Evolutionary conservation across 495 filamentous ascomycete genomes (phyloP).

Genomic region (Neurospora tetrasperma): DNA sequence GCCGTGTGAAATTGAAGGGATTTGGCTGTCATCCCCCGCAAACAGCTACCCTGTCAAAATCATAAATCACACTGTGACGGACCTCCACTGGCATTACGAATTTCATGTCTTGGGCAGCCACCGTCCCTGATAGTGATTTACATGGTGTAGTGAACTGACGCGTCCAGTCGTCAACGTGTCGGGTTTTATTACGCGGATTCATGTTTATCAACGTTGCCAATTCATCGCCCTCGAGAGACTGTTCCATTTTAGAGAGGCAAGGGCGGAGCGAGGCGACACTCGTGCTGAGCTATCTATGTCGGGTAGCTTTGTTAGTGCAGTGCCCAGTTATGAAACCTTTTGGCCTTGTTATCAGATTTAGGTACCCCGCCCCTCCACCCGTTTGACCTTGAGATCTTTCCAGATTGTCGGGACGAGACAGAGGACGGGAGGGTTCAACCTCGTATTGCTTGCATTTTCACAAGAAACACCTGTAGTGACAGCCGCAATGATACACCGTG

Average conservation of each 20-base stretch:
- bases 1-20: background rate
- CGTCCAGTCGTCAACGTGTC: background rate
- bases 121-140: background rate
- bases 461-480: background rate
- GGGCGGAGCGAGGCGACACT: background rate
- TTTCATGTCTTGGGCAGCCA: background rate
- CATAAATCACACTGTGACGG: background rate
- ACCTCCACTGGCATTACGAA: background rate
- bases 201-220: background rate
- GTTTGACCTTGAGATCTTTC: background rate
- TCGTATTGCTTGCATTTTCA: background rate
- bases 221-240: background rate
- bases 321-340: background rate
- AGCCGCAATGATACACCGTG: background rate
- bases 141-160: background rate
- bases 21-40: background rate
- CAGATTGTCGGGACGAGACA: background rate
- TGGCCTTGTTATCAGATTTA: background rate
- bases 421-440: background rate
- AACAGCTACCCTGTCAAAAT: background rate
- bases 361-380: background rate
- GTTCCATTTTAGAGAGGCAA: background rate
- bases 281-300: no score
- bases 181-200: background rate
- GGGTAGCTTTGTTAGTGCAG: background rate